A percentile compares a stretch with the other conserved stretches of the same genome.
These are phyloP conservation scores for Candida khao-thaluensis DNA, from an alignment of 805 yeast species.

Conservation along the genomic window DNA sequence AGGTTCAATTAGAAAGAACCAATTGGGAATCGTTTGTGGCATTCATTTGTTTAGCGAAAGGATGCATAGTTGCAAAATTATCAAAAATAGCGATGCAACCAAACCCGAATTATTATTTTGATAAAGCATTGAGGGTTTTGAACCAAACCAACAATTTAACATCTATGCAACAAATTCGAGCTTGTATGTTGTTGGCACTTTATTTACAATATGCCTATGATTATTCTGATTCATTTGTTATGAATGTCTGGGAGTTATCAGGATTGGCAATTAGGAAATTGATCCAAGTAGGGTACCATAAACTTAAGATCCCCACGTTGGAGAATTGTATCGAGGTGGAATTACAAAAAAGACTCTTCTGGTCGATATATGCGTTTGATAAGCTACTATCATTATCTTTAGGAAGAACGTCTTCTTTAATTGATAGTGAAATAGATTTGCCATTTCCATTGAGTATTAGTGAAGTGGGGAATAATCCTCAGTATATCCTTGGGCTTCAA, in stretches of 20 bases:
- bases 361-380: slow-evolving; percentile 14
- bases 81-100: slow-evolving; percentile 7
- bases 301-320: slow-evolving; percentile 6
- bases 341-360: slow-evolving; percentile 10
- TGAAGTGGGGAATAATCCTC: slow-evolving; percentile 3
- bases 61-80: slow-evolving; percentile 12
- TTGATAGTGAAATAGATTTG: slow-evolving; percentile 9
- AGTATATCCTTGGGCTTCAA: slow-evolving; percentile 3
- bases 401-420: slow-evolving; percentile 9
- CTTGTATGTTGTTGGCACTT: slow-evolving; percentile 12
- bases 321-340: slow-evolving; percentile 9
- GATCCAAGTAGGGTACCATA: slow-evolving; percentile 12
- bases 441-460: slow-evolving; percentile 11
- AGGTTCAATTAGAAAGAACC: slow-evolving; percentile 5
- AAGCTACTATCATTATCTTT: slow-evolving; percentile 10
- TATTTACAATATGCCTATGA: slow-evolving; percentile 11
- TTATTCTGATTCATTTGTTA: slow-evolving; percentile 10
- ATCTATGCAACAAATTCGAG: slow-evolving; percentile 12
- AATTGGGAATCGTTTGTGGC: slow-evolving; percentile 12
- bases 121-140: slow-evolving; percentile 9
- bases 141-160: slow-evolving; percentile 1
- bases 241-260: slow-evolving; percentile 12
- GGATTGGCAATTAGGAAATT: slow-evolving; percentile 12
- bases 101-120: slow-evolving; percentile 11
- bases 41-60: slow-evolving; percentile 11